A percentile compares a stretch with the other conserved stretches of the same genome.
Evolutionary conservation across 768 basidiomycete species (phyloP).

Genomic region (Trametes gibbosa): DNA sequence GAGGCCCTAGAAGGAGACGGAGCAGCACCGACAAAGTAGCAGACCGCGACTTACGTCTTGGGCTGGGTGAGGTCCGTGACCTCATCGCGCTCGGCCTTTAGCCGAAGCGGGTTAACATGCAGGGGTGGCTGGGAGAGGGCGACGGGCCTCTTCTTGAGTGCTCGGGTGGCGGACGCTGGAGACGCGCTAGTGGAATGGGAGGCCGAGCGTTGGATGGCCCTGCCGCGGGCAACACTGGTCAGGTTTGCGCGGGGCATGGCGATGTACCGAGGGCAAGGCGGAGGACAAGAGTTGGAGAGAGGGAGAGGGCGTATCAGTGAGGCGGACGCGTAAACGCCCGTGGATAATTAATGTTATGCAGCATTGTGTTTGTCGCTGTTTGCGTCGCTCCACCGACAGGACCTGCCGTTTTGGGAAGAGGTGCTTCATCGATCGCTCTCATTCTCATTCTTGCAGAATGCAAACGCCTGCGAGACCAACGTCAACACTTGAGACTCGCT

Average conservation of each 20-base stretch:
- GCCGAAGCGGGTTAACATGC: background rate
- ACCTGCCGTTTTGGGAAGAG: background rate
- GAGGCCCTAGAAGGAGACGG: background rate
- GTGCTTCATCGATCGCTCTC: constrained; percentile 1
- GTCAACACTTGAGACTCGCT: too few species aligned
- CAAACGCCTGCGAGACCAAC: too few species aligned
- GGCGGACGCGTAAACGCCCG: constrained; percentile 3
- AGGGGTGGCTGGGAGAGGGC: background rate
- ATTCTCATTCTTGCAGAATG: background rate
- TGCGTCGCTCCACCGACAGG: constrained; percentile 3
- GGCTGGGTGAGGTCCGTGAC: constrained; percentile 38
- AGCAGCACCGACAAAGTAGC: background rate
- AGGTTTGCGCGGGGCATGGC: constrained; percentile 10
- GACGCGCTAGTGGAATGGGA: background rate
- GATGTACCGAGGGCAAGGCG: background rate
- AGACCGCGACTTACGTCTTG: constrained; percentile 33
- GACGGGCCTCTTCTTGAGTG: background rate
- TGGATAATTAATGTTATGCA: background rate
- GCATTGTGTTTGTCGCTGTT: constrained; percentile 1
- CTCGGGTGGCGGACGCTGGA: background rate
- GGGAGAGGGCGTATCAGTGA: background rate
- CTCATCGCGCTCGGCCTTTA: constrained; percentile 44
- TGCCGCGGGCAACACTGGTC: background rate
- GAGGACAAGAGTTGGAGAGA: background rate
- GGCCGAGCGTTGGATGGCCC: background rate